Conservation (phyloP, 2,329 filamentous ascomycete genomes). For the Sphaerulina vaccinii region DNA sequence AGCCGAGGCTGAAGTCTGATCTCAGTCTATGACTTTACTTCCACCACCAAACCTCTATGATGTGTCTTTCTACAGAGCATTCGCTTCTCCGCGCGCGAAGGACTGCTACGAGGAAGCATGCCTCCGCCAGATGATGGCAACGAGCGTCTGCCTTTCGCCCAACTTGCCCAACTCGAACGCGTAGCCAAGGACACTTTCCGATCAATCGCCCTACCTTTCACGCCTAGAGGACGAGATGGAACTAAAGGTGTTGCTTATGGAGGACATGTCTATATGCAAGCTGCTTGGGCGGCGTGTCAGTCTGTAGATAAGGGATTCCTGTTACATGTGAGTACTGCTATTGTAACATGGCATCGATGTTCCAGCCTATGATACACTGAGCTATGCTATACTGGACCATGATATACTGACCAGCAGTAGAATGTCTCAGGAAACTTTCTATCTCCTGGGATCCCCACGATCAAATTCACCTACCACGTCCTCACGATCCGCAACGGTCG, state of each 20-base stretch:
- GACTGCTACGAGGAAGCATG: too few species aligned
- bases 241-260: background rate
- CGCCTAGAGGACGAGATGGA: background rate
- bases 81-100: too few species aligned
- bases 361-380: too few species aligned
- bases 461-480: background rate
- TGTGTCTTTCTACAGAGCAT: too few species aligned
- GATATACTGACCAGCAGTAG: background rate
- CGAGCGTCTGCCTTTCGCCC: constrained; percentile 36
- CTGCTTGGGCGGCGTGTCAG: background rate
- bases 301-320: background rate
- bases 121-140: constrained; percentile 19
- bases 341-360: too few species aligned
- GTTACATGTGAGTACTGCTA: background rate
- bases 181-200: background rate
- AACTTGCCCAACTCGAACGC: constrained; percentile 32
- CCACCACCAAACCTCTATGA: too few species aligned
- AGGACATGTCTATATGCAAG: background rate
- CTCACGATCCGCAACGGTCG: background rate
- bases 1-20: too few species aligned
- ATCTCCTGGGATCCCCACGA: background rate
- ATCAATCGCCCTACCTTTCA: background rate
- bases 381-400: background rate
- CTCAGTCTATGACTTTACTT: too few species aligned
- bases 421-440: background rate